A percentile compares a stretch with the other conserved stretches of the same genome.
phyloP scores from a whole-genome alignment of 2,329 filamentous ascomycete genomes.

The Ophioceras dolichostomum region DNA sequence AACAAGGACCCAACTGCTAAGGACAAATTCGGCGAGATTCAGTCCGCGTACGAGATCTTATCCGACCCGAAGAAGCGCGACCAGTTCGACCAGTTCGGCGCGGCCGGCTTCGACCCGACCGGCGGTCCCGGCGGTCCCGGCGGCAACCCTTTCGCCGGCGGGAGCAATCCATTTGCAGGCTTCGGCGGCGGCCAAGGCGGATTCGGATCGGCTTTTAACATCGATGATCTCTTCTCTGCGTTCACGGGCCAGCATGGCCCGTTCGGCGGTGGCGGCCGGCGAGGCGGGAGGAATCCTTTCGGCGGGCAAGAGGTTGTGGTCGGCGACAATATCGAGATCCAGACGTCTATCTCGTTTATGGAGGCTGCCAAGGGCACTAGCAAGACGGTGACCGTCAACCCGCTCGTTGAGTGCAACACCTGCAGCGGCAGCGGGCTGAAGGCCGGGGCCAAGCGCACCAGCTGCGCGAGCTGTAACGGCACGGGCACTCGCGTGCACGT shows the following conservation, averaged over 20 bases:
- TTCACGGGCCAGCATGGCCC: constrained; percentile 51
- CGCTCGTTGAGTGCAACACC: constrained; percentile 67
- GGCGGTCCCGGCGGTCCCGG: constrained; percentile 41
- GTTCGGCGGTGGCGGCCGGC: constrained; percentile 41
- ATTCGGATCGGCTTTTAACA: constrained; percentile 78
- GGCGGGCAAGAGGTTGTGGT: constrained; percentile 62
- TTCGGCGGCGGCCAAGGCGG: constrained; percentile 48
- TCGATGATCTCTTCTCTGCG: constrained; percentile 88
- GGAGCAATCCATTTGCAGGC: constrained; percentile 51
- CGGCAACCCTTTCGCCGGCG: constrained; percentile 50
- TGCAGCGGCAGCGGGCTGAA: constrained; percentile 81
- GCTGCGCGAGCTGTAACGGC: constrained; percentile 73
- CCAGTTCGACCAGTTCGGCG: constrained; percentile 82
- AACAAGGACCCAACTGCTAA: constrained; percentile 93
- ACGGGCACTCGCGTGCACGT: constrained; percentile 79
- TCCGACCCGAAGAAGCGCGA: constrained; percentile 89
- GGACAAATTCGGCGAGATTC: constrained; percentile 87
- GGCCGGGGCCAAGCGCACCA: constrained; percentile 56
- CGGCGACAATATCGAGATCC: constrained; percentile 94
- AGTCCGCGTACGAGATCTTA: constrained; percentile 85
- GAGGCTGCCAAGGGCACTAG: constrained; percentile 85
- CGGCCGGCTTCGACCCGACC: constrained; percentile 73
- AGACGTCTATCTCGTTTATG: constrained; percentile 87
- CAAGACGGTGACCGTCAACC: constrained; percentile 81
- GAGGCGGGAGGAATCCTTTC: constrained; percentile 51